Evolutionary conservation across 1,284 basidiomycete genomes (phyloP).

Genomic region (Puccinia polysora): DNA sequence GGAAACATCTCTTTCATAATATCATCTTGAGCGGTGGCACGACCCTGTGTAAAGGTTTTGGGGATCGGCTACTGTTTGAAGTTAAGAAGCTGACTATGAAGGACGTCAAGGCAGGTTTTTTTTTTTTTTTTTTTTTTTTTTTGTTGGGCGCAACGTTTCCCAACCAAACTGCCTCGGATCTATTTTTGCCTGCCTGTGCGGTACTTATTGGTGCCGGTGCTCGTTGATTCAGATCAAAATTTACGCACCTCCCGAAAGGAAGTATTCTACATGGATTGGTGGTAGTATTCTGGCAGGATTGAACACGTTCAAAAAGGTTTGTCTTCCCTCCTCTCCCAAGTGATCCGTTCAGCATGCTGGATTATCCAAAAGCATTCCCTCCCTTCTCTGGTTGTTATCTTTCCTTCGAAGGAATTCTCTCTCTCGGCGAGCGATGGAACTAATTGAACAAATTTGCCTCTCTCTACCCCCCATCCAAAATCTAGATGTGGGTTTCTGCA

Average conservation of each 20-base stretch:
- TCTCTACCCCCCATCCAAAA: slow-evolving; percentile 5
- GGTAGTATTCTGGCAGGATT: slow-evolving; percentile 91
- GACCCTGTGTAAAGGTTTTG: slow-evolving; percentile 89
- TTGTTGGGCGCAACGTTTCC: background rate
- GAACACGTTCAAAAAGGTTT: slow-evolving; percentile 94
- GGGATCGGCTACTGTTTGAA: slow-evolving; percentile 89
- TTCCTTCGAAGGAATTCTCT: slow-evolving; percentile 34
- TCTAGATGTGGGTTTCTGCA: slow-evolving; percentile 94
- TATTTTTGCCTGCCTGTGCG: background rate
- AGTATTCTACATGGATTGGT: slow-evolving; percentile 99
- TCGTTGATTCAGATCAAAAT: slow-evolving; percentile 95
- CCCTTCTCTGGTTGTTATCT: slow-evolving; percentile 10
- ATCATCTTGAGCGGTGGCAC: slow-evolving; percentile 95
- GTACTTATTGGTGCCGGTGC: too few species aligned
- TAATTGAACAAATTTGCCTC: too few species aligned
- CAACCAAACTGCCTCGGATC: background rate
- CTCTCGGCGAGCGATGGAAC: slow-evolving; percentile 10
- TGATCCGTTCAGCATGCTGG: background rate
- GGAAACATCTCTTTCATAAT: slow-evolving; percentile 92
- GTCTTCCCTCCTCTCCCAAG: slow-evolving; percentile 18
- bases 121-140: background rate
- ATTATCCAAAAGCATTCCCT: background rate
- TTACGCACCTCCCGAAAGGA: slow-evolving; percentile 97
- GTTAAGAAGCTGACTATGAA: slow-evolving; percentile 94
- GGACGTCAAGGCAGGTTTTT: slow-evolving; percentile 66